Evolutionary conservation across 2,329 filamentous ascomycete genomes (phyloP), one percentile per base, ranked within the genome.

Genomic region (Cytospora piceae): DNA sequence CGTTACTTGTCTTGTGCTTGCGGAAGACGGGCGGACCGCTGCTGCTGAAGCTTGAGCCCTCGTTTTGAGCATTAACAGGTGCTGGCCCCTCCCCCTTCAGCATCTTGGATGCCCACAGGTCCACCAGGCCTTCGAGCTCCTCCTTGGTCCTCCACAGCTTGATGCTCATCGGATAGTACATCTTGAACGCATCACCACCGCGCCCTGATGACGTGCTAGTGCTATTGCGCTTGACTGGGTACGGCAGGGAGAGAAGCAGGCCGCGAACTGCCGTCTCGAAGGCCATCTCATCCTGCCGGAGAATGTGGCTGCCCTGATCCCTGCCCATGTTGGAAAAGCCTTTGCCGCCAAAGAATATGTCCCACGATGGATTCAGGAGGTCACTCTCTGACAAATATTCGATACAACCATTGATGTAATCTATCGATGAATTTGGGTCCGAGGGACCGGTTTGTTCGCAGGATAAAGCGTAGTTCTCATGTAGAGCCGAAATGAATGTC

Each of bases 221-320:
- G 71, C 80, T 75, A 82, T 82, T 83, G n/a, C 88, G 85, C 74
- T 92, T 94, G 12, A 99, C 95, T 0, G 94, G 94, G 71, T 86
- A 86, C 1, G 95, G 95, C 2, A 99, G 83, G 12, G 88, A 89
- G 74, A 96, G 96, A 0, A 97, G 78, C 58, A 98, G 79, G 0
- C 95, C 95, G 15, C 94, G 87, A 0, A 96, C 92, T 5, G 93
- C 93, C 22, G 94, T 89, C 70, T 99, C 92, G 70, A 97, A 98
- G 29, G 91, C 89, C 74, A 99, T 94, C 74, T 99, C 95, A 69
- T 97, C 93, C 76, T 98, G 94, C 8, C 94, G 89, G 12, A 98
- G 79, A 17, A 89, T 83, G 67, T 97, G 94, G 61, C 88, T 87
- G 24, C 85, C 85, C 0, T 83, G 82, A 75, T 89, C 82, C 79